Conservation (phyloP, 2,329 filamentous ascomycete genomes). For the Neofusicoccum cordaticola region DNA sequence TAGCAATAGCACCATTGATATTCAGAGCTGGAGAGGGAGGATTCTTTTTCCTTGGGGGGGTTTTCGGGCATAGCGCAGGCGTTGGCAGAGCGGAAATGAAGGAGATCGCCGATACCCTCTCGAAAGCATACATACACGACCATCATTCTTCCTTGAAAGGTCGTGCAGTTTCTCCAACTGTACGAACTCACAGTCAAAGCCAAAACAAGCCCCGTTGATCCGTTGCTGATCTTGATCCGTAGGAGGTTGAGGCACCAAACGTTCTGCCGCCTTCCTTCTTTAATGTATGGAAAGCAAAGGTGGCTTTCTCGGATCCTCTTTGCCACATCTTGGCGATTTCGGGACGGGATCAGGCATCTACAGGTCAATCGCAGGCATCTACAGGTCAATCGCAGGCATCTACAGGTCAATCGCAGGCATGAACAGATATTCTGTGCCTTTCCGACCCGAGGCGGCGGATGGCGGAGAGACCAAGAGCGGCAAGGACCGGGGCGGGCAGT, state of each 20-base stretch:
- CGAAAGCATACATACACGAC: neutral
- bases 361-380: no score
- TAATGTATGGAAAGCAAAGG: no score
- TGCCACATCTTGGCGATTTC: no score
- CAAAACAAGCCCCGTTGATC: neutral
- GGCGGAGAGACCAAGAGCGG: neutral
- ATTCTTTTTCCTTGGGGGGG: neutral
- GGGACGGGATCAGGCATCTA: no score
- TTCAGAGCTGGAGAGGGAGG: neutral
- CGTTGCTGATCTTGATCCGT: neutral
- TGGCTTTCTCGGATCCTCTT: no score
- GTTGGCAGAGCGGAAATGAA: neutral
- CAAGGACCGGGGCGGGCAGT: neutral
- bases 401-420: no score
- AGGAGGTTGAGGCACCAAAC: neutral
- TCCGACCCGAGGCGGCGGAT: neutral
- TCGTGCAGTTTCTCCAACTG: neutral
- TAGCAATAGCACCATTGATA: neutral
- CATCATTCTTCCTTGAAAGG: neutral
- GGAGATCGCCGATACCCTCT: slow-evolving; percentile 9
- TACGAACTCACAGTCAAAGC: neutral
- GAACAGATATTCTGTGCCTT: no score
- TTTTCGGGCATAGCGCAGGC: slow-evolving; percentile 8
- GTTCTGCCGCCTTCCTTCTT: neutral
- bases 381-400: no score